Conservation (phyloP, 768 basidiomycete species). For the Phaffia australis region DNA sequence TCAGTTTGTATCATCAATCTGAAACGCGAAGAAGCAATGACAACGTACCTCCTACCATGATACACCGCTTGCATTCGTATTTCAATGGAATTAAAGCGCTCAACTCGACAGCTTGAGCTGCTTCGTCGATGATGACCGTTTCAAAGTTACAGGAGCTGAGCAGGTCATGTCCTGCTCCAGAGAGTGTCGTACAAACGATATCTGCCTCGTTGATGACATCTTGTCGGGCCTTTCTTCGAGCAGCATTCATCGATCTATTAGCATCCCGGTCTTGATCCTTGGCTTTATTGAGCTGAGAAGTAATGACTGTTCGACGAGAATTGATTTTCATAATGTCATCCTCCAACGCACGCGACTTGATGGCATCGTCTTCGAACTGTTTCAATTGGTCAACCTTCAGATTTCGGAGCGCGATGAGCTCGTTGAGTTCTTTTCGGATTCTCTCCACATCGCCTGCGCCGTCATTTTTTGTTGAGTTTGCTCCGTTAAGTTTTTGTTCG, state of each 20-base stretch:
- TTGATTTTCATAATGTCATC: slow-evolving; percentile 61
- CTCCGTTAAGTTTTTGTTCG: slow-evolving; percentile 51
- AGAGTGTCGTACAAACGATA: slow-evolving; percentile 84
- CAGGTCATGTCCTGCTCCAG: slow-evolving; percentile 77
- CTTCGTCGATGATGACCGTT: slow-evolving; percentile 94
- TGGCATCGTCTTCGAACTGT: slow-evolving; percentile 49
- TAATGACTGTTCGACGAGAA: slow-evolving; percentile 52
- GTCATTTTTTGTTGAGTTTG: slow-evolving; percentile 43
- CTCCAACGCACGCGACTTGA: slow-evolving; percentile 50
- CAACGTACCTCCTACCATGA: slow-evolving; percentile 75
- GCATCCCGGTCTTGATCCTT: slow-evolving; percentile 76
- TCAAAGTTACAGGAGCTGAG: slow-evolving; percentile 64
- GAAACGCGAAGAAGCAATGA: not conserved
- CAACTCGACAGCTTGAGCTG: slow-evolving; percentile 90
- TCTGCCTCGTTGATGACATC: slow-evolving; percentile 80
- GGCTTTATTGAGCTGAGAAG: slow-evolving; percentile 59
- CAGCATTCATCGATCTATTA: slow-evolving; percentile 67
- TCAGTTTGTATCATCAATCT: not conserved
- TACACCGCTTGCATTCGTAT: slow-evolving; percentile 66
- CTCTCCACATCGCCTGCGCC: slow-evolving; percentile 46
- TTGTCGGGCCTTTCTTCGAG: slow-evolving; percentile 57
- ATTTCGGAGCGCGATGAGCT: slow-evolving; percentile 44
- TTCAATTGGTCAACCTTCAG: slow-evolving; percentile 47
- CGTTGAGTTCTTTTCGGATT: slow-evolving; percentile 58
- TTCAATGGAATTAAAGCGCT: slow-evolving; percentile 91